phyloP scores from a whole-genome alignment of 768 basidiomycete species.

The Auriculariales sp. region DNA sequence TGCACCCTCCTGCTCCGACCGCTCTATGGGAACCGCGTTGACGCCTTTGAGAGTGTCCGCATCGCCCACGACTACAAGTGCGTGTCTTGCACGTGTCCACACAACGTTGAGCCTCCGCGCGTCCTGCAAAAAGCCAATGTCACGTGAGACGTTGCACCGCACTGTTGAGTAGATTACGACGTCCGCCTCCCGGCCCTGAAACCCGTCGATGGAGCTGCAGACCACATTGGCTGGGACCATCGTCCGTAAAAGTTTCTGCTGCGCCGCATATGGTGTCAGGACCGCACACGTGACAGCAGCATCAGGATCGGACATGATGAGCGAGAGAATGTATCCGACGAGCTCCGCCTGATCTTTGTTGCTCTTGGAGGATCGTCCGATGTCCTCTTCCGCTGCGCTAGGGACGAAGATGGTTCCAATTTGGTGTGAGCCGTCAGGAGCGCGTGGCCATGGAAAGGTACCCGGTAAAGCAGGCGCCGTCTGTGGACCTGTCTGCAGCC shows the following conservation, averaged over 20 bases:
- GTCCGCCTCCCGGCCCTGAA: conserved; percentile 57
- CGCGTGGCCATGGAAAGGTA: conserved; percentile 43
- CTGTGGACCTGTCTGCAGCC: conserved; percentile 30
- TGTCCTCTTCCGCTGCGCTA: conserved; percentile 41
- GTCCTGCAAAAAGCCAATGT: conserved; percentile 55
- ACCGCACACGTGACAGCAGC: conserved; percentile 21
- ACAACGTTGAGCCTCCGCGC: conserved; percentile 48
- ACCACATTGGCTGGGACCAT: conserved; percentile 16
- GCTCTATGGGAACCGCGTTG: neutral
- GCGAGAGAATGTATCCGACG: conserved; percentile 29
- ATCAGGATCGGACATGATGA: conserved; percentile 10
- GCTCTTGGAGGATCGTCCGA: conserved; percentile 44
- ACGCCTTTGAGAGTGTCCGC: neutral
- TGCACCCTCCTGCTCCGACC: neutral
- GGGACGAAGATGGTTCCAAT: conserved; percentile 45
- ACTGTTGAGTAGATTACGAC: conserved; percentile 53
- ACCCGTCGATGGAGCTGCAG: conserved; percentile 43
- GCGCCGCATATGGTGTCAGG: conserved; percentile 48
- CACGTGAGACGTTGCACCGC: conserved; percentile 39
- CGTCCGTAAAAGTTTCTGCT: conserved; percentile 31
- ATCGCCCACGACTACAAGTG: conserved; percentile 47
- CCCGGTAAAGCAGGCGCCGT: conserved; percentile 16
- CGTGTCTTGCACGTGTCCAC: conserved; percentile 51
- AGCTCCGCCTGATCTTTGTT: conserved; percentile 45
- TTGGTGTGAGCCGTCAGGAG: conserved; percentile 12